Percentiles rank a stretch among this genome's conserved stretches.
Evolutionary conservation across 345 rosid genomes (phyloP).

Genomic region (Erysimum cheiranthoides): DNA sequence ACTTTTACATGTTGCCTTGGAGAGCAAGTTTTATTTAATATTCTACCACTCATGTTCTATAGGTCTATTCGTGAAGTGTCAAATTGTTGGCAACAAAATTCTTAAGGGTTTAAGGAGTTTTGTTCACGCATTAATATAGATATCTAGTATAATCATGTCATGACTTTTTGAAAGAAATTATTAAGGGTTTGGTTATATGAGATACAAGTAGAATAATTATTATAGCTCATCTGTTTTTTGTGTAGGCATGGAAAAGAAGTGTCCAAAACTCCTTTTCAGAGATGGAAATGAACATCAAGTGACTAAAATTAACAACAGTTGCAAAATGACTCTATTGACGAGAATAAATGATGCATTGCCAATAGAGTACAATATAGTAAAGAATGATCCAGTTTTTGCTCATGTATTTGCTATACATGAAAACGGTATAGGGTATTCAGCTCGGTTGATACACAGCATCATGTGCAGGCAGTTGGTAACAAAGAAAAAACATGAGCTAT

Average conservation of each 20-base stretch:
- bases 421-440: background rate
- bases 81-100: too few species aligned
- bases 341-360: background rate
- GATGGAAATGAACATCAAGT: background rate
- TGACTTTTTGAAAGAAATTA: too few species aligned
- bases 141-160: too few species aligned
- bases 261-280: background rate
- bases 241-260: background rate
- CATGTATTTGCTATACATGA: background rate
- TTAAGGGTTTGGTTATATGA: too few species aligned
- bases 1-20: too few species aligned
- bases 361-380: background rate
- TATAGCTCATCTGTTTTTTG: background rate
- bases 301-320: background rate
- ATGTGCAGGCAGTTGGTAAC: background rate
- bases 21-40: too few species aligned
- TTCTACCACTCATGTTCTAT: too few species aligned
- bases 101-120: too few species aligned
- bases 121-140: too few species aligned
- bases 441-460: background rate
- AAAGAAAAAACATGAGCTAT: background rate
- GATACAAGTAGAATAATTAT: too few species aligned
- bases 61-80: too few species aligned
- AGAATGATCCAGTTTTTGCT: background rate
- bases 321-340: background rate